Conservation (phyloP, 345 rosid genomes). For the Durio zibethinus region DNA sequence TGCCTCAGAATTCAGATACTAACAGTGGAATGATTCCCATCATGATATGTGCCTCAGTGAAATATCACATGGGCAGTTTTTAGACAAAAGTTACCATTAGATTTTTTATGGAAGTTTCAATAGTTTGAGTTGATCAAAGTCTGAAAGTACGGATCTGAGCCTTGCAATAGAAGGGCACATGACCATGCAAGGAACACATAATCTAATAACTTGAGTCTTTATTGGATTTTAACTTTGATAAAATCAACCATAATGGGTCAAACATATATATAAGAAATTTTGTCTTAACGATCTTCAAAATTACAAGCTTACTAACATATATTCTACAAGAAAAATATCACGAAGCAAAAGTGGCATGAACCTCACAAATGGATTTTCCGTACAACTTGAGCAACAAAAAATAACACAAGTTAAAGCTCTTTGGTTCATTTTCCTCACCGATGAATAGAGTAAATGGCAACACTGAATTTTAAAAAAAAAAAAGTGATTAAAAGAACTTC, state of each 20-base stretch:
- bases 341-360: neutral
- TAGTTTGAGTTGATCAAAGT: neutral
- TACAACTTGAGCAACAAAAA: neutral
- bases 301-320: neutral
- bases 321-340: neutral
- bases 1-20: neutral
- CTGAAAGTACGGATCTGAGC: neutral
- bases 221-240: too few relatives aligned
- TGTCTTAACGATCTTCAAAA: neutral
- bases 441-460: neutral
- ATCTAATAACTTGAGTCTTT: too few relatives aligned
- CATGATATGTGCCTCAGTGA: neutral
- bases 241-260: neutral
- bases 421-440: neutral
- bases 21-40: neutral
- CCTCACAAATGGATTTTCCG: neutral
- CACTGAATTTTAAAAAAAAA: neutral
- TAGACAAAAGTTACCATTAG: neutral
- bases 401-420: neutral
- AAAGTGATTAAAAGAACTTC: neutral
- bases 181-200: neutral
- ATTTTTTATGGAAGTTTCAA: neutral
- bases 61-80: neutral
- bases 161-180: neutral
- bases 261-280: neutral